phyloP scores from a whole-genome alignment of 371 early-diverging fungal genomes.

The Mucor plumbeus region DNA sequence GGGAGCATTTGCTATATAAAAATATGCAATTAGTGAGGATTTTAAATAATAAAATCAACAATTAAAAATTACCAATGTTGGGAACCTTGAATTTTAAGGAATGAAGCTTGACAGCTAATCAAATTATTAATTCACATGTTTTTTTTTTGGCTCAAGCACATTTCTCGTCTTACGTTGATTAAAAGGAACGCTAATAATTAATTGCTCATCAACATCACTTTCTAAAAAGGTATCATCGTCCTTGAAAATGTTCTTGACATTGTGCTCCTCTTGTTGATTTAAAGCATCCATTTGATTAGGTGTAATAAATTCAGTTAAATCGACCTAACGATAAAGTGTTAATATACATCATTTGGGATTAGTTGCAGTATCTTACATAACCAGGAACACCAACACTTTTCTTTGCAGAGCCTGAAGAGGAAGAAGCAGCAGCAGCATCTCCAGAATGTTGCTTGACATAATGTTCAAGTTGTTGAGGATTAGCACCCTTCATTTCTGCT shows the following conservation, averaged over 20 bases:
- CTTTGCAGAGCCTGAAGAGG: conserved; percentile 10
- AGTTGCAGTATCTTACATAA: conserved; percentile 46
- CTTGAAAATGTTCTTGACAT: conserved; percentile 78
- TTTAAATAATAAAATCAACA: too few relatives aligned
- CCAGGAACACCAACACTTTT: conserved; percentile 58
- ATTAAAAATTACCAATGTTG: conserved; percentile 42
- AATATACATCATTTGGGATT: too few relatives aligned
- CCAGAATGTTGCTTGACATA: conserved; percentile 65
- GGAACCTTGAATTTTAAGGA: conserved; percentile 80
- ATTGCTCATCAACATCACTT: conserved; percentile 94
- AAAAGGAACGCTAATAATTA: conserved; percentile 86
- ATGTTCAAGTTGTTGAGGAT: conserved; percentile 56
- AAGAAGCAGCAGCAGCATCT: conserved; percentile 28
- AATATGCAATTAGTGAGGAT: too few relatives aligned
- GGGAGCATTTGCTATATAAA: conserved; percentile 75
- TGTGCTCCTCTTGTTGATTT: conserved; percentile 80
- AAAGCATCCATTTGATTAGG: conserved; percentile 84
- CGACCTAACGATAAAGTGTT: conserved; percentile 42
- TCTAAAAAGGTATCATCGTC: conserved; percentile 73
- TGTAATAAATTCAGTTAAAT: conserved; percentile 73
- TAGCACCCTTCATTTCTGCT: conserved; percentile 74
- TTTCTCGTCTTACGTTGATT: conserved; percentile 65
- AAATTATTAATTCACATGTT: not conserved
- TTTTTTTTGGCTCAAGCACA: not conserved
- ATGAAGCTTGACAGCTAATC: conserved; percentile 81